phyloP scores from a whole-genome alignment of 148 eudicot species.

The Rhododendron henanense region DNA sequence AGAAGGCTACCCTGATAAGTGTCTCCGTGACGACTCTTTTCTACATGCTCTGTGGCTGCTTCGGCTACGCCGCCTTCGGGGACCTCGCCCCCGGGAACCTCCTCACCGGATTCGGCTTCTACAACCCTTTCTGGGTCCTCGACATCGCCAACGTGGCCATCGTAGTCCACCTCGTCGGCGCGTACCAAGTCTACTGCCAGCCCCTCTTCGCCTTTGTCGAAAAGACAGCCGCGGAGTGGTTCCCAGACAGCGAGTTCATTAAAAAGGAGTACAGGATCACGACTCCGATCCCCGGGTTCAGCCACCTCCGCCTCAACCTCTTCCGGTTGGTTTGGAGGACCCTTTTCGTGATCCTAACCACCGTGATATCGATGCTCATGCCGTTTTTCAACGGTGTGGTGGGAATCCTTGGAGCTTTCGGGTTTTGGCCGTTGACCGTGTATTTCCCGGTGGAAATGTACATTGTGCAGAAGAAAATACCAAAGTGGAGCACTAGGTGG shows the following conservation, averaged over 20 bases:
- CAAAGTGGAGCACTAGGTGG: conserved; percentile 36
- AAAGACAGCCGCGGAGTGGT: conserved; percentile 10
- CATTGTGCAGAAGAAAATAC: conserved; percentile 30
- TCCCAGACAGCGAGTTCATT: conserved; percentile 22
- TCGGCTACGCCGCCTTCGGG: conserved; percentile 49
- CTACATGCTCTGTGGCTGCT: conserved; percentile 47
- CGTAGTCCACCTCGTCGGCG: conserved; percentile 35
- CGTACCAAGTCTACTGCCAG: conserved; percentile 42
- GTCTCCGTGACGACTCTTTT: conserved; percentile 37
- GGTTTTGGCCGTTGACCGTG: conserved; percentile 40
- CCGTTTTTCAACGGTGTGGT: conserved; percentile 43
- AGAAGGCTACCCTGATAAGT: conserved; percentile 32
- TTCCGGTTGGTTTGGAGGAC: conserved; percentile 41
- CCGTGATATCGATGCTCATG: conserved; percentile 35
- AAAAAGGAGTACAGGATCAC: conserved; percentile 21
- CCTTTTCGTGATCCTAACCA: conserved; percentile 25
- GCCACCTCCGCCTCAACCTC: conserved; percentile 20
- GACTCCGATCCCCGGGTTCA: conserved; percentile 16
- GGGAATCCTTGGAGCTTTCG: conserved; percentile 41
- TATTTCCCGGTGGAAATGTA: conserved; percentile 50
- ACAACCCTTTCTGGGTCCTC: conserved; percentile 40
- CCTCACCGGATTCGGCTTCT: conserved; percentile 46
- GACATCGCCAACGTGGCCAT: conserved; percentile 44
- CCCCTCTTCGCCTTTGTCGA: conserved; percentile 33
- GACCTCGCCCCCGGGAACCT: conserved; percentile 42